These are phyloP conservation scores for Gossypium laxum DNA, from an alignment of 441 rosid species.

Conservation along the genomic window DNA sequence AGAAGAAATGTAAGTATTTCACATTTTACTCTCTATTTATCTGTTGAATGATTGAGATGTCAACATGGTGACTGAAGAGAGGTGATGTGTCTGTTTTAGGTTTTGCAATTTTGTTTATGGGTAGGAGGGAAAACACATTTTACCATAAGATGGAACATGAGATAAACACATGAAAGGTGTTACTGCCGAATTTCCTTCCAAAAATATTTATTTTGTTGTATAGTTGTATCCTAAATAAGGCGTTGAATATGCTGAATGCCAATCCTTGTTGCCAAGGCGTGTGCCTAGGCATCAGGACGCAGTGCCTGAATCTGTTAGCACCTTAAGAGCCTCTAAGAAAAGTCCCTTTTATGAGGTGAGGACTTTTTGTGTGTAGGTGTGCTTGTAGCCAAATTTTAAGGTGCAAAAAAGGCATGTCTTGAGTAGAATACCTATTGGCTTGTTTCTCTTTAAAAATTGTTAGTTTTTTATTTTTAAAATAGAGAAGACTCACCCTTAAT, in stretches of 20 bases:
- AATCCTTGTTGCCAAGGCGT: not conserved
- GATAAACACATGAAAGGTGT: not conserved
- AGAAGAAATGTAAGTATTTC: slow-evolving; percentile 74
- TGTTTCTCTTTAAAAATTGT: not conserved
- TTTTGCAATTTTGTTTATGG: not conserved
- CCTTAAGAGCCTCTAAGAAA: no score
- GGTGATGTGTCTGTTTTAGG: not conserved
- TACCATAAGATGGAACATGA: slow-evolving; percentile 1
- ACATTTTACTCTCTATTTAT: not conserved
- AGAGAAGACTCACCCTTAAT: not conserved
- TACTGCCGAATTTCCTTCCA: not conserved
- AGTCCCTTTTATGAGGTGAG: no score
- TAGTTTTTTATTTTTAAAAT: not conserved
- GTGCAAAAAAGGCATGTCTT: not conserved
- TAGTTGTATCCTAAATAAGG: not conserved
- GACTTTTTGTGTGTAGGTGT: not conserved
- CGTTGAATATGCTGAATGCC: not conserved
- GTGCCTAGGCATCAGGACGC: no score
- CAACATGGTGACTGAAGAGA: not conserved
- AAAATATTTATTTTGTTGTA: not conserved
- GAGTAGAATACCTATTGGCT: not conserved
- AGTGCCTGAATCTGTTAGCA: no score
- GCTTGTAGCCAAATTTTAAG: not conserved
- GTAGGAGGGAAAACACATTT: not conserved
- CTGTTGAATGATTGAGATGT: not conserved